These are phyloP conservation scores for Cystobasidiaceae sp. DNA, from an alignment of 1,284 basidiomycete genomes.

Conservation along the genomic window DNA sequence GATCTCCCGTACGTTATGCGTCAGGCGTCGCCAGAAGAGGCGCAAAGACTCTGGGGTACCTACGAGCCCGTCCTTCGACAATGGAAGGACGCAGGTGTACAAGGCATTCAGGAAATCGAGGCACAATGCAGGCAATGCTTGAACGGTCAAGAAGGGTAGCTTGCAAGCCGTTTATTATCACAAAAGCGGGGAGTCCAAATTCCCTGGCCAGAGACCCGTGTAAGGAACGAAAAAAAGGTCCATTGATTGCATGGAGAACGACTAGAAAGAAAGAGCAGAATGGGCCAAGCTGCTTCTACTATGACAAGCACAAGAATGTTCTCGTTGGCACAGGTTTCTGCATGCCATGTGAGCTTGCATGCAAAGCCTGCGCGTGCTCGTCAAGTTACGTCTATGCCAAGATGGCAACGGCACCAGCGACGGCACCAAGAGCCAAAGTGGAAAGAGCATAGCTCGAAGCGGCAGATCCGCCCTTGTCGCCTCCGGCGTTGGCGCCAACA, in stretches of 20 bases:
- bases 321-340: too few species aligned
- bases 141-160: too few species aligned
- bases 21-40: slow-evolving; percentile 19
- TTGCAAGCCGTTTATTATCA: too few species aligned
- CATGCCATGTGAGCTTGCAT: too few species aligned
- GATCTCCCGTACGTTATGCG: slow-evolving; percentile 24
- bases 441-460: slow-evolving; percentile 12
- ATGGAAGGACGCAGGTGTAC: slow-evolving; percentile 39
- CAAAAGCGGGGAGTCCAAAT: too few species aligned
- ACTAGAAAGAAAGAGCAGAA: neutral
- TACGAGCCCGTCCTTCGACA: slow-evolving; percentile 40
- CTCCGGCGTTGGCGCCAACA: slow-evolving; percentile 1
- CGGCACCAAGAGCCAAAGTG: slow-evolving; percentile 8
- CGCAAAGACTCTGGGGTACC: slow-evolving; percentile 36
- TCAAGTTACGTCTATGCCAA: slow-evolving; percentile 18
- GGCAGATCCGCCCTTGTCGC: slow-evolving; percentile 7
- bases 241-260: neutral
- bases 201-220: too few species aligned
- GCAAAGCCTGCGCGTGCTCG: too few species aligned
- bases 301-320: too few species aligned
- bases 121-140: slow-evolving; percentile 34
- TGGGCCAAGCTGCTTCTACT: too few species aligned
- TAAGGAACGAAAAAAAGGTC: neutral
- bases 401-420: slow-evolving; percentile 22
- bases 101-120: slow-evolving; percentile 38